Conservation (phyloP, 257 asterid genomes). For the Solanum pimpinellifolium region DNA sequence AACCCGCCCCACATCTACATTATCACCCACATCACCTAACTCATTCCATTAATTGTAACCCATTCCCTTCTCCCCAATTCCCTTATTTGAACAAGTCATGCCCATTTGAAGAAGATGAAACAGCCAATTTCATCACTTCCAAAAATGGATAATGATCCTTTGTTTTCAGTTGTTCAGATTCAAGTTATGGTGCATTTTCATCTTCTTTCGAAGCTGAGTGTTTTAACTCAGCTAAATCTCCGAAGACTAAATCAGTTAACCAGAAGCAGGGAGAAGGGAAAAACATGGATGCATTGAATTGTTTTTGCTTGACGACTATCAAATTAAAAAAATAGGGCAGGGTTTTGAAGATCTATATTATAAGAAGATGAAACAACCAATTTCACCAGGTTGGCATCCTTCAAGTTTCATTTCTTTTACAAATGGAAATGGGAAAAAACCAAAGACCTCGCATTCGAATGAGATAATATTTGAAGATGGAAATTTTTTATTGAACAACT, state of each 20-base stretch:
- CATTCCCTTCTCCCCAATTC: neutral
- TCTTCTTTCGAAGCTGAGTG: neutral
- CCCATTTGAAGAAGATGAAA: neutral
- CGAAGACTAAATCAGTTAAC: neutral
- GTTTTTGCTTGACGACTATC: neutral
- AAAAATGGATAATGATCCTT: neutral
- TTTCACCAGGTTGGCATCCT: slow-evolving; percentile 49
- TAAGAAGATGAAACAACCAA: slow-evolving; percentile 31
- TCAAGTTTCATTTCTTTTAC: slow-evolving; percentile 44
- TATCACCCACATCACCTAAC: neutral
- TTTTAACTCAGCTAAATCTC: neutral
- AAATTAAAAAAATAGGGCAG: neutral
- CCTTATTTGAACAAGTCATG: neutral
- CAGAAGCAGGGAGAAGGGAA: neutral
- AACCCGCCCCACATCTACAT: neutral
- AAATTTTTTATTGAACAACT: neutral
- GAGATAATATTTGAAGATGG: slow-evolving; percentile 12
- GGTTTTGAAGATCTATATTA: slow-evolving; percentile 27
- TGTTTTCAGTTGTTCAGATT: neutral
- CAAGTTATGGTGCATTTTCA: neutral
- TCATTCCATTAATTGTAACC: too few relatives aligned
- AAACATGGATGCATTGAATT: neutral
- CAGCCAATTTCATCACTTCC: neutral
- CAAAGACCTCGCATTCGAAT: slow-evolving; percentile 17
- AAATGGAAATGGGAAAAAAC: slow-evolving; percentile 24